These are phyloP conservation scores for Priceomyces fermenticarens DNA, from an alignment of 805 yeast genomes.

Conservation along the genomic window DNA sequence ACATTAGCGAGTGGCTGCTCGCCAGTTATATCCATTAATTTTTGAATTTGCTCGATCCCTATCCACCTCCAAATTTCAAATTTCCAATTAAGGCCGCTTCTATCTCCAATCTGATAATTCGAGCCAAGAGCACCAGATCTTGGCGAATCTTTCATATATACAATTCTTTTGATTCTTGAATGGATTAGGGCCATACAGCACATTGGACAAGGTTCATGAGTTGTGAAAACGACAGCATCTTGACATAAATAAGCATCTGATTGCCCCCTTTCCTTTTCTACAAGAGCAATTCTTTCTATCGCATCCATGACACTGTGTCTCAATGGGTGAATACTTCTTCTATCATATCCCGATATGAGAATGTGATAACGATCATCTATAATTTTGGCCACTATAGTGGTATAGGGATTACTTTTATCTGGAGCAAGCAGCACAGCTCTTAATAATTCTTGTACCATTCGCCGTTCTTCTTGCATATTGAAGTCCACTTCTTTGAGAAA, in stretches of 20 bases:
- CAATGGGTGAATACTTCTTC: slow-evolving; percentile 47
- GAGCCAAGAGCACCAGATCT: slow-evolving; percentile 52
- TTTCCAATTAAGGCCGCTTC: slow-evolving; percentile 78
- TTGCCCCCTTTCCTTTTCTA: slow-evolving; percentile 43
- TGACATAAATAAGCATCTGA: slow-evolving; percentile 62
- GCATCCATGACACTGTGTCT: slow-evolving; percentile 77
- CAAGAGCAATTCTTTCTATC: slow-evolving; percentile 58
- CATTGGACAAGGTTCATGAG: slow-evolving; percentile 97
- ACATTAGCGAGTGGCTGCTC: too few species aligned
- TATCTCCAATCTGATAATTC: slow-evolving; percentile 71
- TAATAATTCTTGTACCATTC: slow-evolving; percentile 17
- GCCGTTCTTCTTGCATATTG: slow-evolving; percentile 43
- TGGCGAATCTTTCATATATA: slow-evolving; percentile 51
- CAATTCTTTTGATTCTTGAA: slow-evolving; percentile 71
- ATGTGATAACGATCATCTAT: slow-evolving; percentile 28
- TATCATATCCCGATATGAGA: slow-evolving; percentile 37
- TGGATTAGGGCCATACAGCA: slow-evolving; percentile 95
- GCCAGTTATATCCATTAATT: too few species aligned
- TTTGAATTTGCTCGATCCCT: slow-evolving; percentile 27
- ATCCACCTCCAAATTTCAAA: slow-evolving; percentile 80
- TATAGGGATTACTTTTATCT: slow-evolving; percentile 39
- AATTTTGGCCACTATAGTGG: slow-evolving; percentile 66
- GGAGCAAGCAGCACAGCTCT: slow-evolving; percentile 4
- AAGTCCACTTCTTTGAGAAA: slow-evolving; percentile 53
- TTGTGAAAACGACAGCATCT: slow-evolving; percentile 73